A percentile compares a stretch with the other conserved stretches of the same genome.
phyloP scores from a whole-genome alignment of 202 grass and related monocot species.

The Zizania palustris region DNA sequence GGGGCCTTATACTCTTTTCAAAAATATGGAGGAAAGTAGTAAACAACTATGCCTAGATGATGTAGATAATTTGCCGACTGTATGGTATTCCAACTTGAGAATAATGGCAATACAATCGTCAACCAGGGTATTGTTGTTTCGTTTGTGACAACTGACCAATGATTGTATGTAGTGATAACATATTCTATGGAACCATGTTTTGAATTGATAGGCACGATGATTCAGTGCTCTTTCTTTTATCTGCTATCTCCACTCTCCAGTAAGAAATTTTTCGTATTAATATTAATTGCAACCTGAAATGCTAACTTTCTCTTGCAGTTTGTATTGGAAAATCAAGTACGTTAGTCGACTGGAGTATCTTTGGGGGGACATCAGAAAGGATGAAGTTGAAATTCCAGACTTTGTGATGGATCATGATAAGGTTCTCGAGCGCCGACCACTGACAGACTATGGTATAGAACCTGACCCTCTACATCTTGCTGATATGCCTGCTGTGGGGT shows the following conservation, averaged over 20 bases:
- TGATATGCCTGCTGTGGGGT: conserved; percentile 65
- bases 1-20: no score
- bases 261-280: neutral
- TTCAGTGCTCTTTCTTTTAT: neutral
- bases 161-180: neutral
- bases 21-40: neutral
- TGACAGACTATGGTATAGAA: conserved; percentile 97
- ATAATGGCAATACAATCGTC: no score
- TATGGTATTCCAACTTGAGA: no score
- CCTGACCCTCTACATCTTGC: conserved; percentile 82
- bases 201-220: neutral
- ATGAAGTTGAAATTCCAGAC: conserved; percentile 88
- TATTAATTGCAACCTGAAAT: neutral
- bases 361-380: conserved; percentile 81
- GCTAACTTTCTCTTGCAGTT: conserved; percentile 39
- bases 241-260: neutral
- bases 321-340: conserved; percentile 99
- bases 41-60: neutral
- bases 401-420: conserved; percentile 75
- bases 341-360: conserved; percentile 85
- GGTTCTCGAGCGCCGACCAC: conserved; percentile 84
- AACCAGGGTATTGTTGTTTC: neutral
- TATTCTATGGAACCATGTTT: neutral
- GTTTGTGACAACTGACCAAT: neutral
- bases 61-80: no score